Evolutionary conservation across 345 rosid species (phyloP).

Genomic region (Brassica incana): DNA sequence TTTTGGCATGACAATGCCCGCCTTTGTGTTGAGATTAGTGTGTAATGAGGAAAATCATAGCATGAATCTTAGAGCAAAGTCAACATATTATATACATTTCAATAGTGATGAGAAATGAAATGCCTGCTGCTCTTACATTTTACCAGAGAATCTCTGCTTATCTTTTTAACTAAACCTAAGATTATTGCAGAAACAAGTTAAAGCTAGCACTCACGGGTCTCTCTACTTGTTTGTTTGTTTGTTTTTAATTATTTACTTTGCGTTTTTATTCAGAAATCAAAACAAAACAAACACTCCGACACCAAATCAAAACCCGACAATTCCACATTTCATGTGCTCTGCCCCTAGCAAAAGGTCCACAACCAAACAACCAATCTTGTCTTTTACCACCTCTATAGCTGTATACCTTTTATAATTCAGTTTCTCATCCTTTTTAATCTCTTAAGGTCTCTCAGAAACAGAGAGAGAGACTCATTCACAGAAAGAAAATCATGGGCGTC

Average conservation of each 20-base stretch:
- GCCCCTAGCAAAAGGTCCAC: conserved; percentile 35
- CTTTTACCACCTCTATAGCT: conserved; percentile 40
- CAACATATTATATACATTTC: conserved; percentile 16
- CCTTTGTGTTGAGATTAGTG: conserved; percentile 23
- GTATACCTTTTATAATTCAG: conserved; percentile 14
- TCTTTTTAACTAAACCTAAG: conserved; percentile 11
- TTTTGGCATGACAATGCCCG: conserved; percentile 4
- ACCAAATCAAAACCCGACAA: conserved; percentile 41
- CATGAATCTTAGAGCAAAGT: conserved; percentile 14
- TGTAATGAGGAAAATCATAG: conserved; percentile 17
- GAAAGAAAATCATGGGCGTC: conserved; percentile 1
- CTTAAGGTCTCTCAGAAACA: conserved; percentile 26
- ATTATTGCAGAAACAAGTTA: conserved; percentile 21
- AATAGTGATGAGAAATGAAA: conserved; percentile 11
- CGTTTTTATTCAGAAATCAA: conserved; percentile 14
- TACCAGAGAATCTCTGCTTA: background rate
- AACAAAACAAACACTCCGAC: conserved; percentile 36
- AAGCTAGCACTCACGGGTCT: conserved; percentile 32
- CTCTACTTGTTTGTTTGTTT: background rate
- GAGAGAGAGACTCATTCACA: background rate
- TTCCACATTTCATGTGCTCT: conserved; percentile 42
- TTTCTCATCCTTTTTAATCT: background rate
- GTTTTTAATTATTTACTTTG: background rate
- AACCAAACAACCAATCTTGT: conserved; percentile 43
- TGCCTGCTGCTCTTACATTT: conserved; percentile 9